Conservation (phyloP, 371 early-diverging fungal genomes). For the Zopfochytrium polystomum region DNA sequence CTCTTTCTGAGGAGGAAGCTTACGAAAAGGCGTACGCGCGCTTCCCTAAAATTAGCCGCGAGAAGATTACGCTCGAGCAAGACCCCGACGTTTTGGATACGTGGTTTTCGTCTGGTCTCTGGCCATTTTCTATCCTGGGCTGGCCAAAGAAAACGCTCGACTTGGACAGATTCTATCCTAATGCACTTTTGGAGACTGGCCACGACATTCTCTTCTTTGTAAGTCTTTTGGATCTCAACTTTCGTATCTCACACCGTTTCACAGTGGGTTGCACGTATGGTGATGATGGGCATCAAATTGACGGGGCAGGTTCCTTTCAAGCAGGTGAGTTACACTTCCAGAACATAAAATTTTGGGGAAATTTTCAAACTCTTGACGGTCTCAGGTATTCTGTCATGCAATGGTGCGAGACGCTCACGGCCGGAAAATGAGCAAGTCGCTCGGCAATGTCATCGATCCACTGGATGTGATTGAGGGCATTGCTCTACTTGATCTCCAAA, state of each 20-base stretch:
- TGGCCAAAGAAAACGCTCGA: slow-evolving; percentile 93
- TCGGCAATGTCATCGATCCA: slow-evolving; percentile 99
- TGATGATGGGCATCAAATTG: slow-evolving; percentile 96
- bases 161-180: slow-evolving; percentile 88
- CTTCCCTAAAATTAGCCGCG: slow-evolving; percentile 49
- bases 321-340: slow-evolving; percentile 52
- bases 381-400: slow-evolving; percentile 97
- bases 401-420: slow-evolving; percentile 99
- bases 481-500: slow-evolving; percentile 68
- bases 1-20: slow-evolving; percentile 79
- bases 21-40: slow-evolving; percentile 64
- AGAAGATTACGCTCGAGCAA: slow-evolving; percentile 43
- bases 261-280: slow-evolving; percentile 99
- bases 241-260: background rate
- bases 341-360: slow-evolving; percentile 82
- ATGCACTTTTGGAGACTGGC: slow-evolving; percentile 95
- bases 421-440: slow-evolving; percentile 98
- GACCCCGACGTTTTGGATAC: slow-evolving; percentile 99
- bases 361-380: slow-evolving; percentile 90
- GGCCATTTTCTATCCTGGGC: slow-evolving; percentile 98
- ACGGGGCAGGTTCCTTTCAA: slow-evolving; percentile 95
- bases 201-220: slow-evolving; percentile 99
- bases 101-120: slow-evolving; percentile 99
- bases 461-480: slow-evolving; percentile 97
- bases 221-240: slow-evolving; percentile 69